Evolutionary conservation across 108 stramenopile genomes (phyloP), one percentile per base, ranked within the genome.

Genomic region (Epithemia pelagica): DNA sequence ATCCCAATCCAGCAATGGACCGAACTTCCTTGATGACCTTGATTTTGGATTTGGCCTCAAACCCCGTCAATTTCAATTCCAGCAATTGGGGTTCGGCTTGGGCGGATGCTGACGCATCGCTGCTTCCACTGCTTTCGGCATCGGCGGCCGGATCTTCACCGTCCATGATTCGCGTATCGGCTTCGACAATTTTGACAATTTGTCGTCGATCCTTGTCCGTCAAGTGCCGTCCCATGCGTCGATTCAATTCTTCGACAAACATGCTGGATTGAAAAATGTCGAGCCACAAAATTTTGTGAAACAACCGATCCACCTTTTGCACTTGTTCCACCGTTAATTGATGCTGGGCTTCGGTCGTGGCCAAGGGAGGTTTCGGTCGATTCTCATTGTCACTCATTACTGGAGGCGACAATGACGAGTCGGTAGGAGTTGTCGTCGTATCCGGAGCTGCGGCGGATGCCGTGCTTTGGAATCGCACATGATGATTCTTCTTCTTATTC

Each of bases 1-100:
- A 69, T 15, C 96, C 96, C 52, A 97, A 69, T 56, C 85, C 87
- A 23, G 96, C 80, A 62, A 97, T 86, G 5, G 84, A 59, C 33
- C 92, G 68, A 33, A 97, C 81, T 75, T 97, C 94, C 79, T 97
- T 97, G 75, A 97, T 97, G 56, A 97, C 87, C 76, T 97, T 97
- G 72, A 97, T 95, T 71, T 98, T 98, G 25, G 86, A 78, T 76
- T 94, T 94, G 61, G 82, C 92, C 69, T 98, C 95, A 61, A 91
- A 96, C 32, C 84, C 87, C 23, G 77, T 73, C 53, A 98, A 71
- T 68, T 95, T 95, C 30, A 98, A 28, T 74, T 91, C 89, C 66
- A 94, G 90, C 28, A n/a, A n/a, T n/a, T n/a, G n/a, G n/a, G n/a
- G n/a, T n/a, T 69, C 37, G 15, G 88, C 88, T 68, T 89, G 79